Evolutionary conservation across 2,329 filamentous ascomycete genomes (phyloP), one percentile per base, ranked within the genome.

Genomic region (Aureobasidium pullulans): DNA sequence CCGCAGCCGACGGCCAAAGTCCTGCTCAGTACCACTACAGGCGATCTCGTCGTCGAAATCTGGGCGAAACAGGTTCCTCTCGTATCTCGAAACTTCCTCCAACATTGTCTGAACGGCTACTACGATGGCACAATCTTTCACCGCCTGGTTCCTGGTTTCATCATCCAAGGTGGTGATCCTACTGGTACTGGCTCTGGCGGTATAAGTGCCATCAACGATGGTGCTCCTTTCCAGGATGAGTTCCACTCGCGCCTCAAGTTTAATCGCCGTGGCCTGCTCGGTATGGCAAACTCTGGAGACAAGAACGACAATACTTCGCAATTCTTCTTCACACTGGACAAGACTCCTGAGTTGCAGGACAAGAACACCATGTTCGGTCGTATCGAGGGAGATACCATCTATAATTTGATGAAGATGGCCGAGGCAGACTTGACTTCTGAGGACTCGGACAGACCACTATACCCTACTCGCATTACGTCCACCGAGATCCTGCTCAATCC

Each of bases 101-200:
- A 99, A 73, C 87, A 92, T 69, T 94, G 90, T 70, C 83, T 96
- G 66, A 92, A 99, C 71, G 91, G 91, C 66, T 97, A 97, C 78
- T 99, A 97, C 77, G 87, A 90, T 67, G 86, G 87, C 70, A 96
- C 92, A 0, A 86, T 94, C 63, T 99, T 99, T 76, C 94, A 99
- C 76, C 89, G 94, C 28, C 80, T 97, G 6, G 86, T 96, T 0
- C 90, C 92, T 0, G 89, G 88, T 54, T 99, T 99, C 73, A 89
- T 99, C 63, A 77, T 97, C 10, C 94, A 99, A 70, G 94, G 93
- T 32, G 94, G 94, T 59, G 94, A 99, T 68, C 93, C 94, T 0
- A 96, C 91, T 0, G 91, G 91, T 28, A 96, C 91, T 0, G 93
- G 93, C 11, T 86, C 90, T 67, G 94, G 94, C 59, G 94, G 94